Conservation (phyloP, 495 filamentous ascomycete genomes). For the Aspergillus bertholletiae region DNA sequence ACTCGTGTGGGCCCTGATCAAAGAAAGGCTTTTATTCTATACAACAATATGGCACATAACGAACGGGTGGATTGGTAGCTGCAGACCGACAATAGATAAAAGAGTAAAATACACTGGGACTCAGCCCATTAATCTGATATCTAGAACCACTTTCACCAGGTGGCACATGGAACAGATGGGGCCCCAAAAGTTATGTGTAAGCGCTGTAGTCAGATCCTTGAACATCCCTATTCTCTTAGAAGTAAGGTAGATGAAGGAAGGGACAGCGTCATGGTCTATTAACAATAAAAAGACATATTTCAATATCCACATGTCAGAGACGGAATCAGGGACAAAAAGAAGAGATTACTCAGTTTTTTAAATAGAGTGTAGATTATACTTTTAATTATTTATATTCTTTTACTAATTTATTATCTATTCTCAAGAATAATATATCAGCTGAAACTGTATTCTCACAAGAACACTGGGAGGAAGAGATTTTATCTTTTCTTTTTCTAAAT, state of each 20-base stretch:
- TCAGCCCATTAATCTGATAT: background rate
- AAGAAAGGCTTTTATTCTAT: constrained; percentile 4
- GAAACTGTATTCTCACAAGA: too few species aligned
- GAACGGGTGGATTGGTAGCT: constrained; percentile 7
- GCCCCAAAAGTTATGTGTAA: constrained; percentile 8
- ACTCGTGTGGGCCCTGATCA: background rate
- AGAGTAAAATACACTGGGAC: too few species aligned
- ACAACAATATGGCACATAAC: constrained; percentile 8
- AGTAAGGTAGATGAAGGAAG: background rate
- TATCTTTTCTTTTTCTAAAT: constrained; percentile 1
- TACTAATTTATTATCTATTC: too few species aligned
- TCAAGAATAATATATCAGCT: too few species aligned
- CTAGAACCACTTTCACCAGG: constrained; percentile 3
- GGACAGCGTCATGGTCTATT: constrained; percentile 9
- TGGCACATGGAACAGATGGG: constrained; percentile 2
- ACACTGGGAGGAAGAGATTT: too few species aligned
- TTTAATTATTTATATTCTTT: constrained; percentile 3
- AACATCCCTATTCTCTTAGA: constrained; percentile 4
- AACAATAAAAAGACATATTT: constrained; percentile 5
- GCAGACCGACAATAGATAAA: too few species aligned
- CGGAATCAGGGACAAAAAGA: constrained; percentile 27
- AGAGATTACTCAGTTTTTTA: constrained; percentile 7
- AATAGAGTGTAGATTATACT: background rate
- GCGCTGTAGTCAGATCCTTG: background rate
- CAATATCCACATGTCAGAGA: constrained; percentile 18